These are phyloP conservation scores for Dactylonectria estremocensis DNA, from an alignment of 2,329 filamentous ascomycete species.

Conservation along the genomic window DNA sequence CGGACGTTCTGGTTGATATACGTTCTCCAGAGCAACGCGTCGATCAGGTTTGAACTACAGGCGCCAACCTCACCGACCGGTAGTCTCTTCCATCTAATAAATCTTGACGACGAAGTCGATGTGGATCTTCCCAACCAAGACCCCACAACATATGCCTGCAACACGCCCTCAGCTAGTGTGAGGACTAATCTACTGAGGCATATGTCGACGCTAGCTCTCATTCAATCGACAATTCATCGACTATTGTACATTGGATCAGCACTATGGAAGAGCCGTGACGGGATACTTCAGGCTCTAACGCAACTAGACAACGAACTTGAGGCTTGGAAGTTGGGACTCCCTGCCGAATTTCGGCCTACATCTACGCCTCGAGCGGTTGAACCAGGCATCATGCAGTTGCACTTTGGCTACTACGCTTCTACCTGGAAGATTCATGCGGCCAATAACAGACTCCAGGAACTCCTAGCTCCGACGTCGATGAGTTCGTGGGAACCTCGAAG, in stretches of 20 bases:
- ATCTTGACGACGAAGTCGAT: too few relatives aligned
- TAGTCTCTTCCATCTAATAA: too few relatives aligned
- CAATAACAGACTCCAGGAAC: background rate
- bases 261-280: background rate
- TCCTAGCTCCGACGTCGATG: conserved; percentile 1
- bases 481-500: background rate
- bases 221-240: background rate
- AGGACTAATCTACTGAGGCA: background rate
- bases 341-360: background rate
- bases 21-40: too few relatives aligned
- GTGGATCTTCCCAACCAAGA: too few relatives aligned
- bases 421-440: background rate
- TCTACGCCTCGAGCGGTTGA: background rate
- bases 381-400: too few relatives aligned
- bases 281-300: background rate
- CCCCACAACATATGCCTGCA: background rate
- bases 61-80: too few relatives aligned
- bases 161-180: background rate
- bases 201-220: background rate
- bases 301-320: conserved; percentile 1
- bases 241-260: too few relatives aligned
- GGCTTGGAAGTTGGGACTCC: background rate
- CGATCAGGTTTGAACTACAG: too few relatives aligned
- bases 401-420: background rate
- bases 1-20: too few relatives aligned